Percentiles rank a stretch among this genome's conserved stretches.
phyloP scores from a whole-genome alignment of 2,329 filamentous ascomycete genomes.

The Orbilia ellipsospora region DNA sequence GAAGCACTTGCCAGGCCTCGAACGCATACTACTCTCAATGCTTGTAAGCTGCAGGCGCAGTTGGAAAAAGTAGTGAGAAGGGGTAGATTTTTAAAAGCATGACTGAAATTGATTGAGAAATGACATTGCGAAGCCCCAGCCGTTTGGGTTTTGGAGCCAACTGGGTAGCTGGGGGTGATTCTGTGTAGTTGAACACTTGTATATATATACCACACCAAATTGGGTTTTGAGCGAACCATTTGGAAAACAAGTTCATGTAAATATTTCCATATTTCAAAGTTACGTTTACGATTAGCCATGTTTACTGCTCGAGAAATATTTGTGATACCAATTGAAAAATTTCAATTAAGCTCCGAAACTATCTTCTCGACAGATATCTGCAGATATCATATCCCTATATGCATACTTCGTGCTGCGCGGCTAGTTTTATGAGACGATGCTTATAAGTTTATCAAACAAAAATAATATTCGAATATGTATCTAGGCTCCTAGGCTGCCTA shows the following conservation, averaged over 20 bases:
- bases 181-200: constrained; percentile 11
- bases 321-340: no score
- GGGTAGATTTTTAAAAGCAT: not conserved
- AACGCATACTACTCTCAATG: constrained; percentile 63
- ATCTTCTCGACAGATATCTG: no score
- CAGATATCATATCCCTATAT: no score
- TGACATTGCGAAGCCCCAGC: not conserved
- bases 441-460: no score
- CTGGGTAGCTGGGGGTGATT: not conserved
- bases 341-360: no score
- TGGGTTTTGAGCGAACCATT: constrained; percentile 13
- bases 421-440: no score
- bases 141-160: not conserved
- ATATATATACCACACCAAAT: constrained; percentile 15
- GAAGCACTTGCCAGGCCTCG: constrained; percentile 60
- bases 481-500: no score
- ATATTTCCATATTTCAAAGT: not conserved
- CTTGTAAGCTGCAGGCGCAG: constrained; percentile 52
- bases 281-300: not conserved
- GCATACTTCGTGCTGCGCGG: no score
- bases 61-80: no score
- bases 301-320: not conserved
- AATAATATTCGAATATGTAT: no score
- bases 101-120: not conserved
- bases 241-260: constrained; percentile 7